Conservation (phyloP, 73 alveolate species). For the Paramecium sonneborni region DNA sequence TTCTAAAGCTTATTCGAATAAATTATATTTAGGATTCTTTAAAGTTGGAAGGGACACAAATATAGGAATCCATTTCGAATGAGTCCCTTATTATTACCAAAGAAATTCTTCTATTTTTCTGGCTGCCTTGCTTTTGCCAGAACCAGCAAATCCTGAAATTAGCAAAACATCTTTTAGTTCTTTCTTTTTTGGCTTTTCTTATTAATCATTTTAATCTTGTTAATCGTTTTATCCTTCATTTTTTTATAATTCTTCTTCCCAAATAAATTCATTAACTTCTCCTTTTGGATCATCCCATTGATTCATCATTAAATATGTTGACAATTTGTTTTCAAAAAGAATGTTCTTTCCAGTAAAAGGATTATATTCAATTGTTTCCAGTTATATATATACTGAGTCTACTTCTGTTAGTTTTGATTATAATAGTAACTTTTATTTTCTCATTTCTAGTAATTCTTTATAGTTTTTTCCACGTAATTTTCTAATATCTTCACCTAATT, state of each 20-base stretch:
- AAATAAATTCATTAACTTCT: neutral
- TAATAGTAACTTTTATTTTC: neutral
- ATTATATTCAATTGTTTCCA: neutral
- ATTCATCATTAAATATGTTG: neutral
- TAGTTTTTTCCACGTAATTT: neutral
- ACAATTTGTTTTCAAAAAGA: neutral
- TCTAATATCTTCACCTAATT: neutral
- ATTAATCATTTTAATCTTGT: too few species aligned
- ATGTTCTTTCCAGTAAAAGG: neutral
- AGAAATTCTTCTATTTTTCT: neutral
- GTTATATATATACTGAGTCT: neutral
- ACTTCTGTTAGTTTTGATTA: neutral
- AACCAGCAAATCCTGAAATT: neutral
- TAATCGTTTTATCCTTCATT: too few species aligned
- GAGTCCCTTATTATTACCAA: neutral
- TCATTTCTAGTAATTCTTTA: neutral
- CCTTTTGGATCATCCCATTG: neutral
- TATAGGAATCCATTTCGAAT: neutral
- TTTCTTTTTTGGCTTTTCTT: too few species aligned
- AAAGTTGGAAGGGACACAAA: neutral
- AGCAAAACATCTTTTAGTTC: neutral
- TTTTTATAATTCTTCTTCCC: neutral
- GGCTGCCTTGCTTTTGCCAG: conserved; percentile 9
- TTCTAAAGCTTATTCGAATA: neutral
- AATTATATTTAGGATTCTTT: neutral